These are phyloP conservation scores for Vitis rupestris DNA, from an alignment of 164 flowering plant species.

Conservation along the genomic window DNA sequence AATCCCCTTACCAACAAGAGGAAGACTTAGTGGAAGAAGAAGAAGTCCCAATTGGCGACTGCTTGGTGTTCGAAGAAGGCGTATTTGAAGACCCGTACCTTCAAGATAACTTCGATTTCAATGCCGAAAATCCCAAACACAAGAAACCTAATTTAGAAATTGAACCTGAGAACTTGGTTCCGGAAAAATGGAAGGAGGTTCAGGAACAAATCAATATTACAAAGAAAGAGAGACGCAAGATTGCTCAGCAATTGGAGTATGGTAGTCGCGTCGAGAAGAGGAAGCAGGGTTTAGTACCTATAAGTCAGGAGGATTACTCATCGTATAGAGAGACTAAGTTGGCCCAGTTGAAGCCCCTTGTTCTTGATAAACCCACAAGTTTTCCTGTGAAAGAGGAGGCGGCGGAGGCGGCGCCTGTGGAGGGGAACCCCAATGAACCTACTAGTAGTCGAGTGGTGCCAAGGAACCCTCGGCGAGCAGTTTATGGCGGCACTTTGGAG, in stretches of 20 bases:
- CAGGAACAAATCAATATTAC: conserved; percentile 67
- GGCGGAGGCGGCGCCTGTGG: conserved; percentile 9
- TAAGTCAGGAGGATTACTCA: conserved; percentile 44
- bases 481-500: conserved; percentile 61
- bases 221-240: conserved; percentile 75
- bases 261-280: conserved; percentile 52
- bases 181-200: conserved; percentile 64
- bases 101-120: conserved; percentile 5
- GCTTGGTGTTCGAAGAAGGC: conserved; percentile 83
- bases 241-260: conserved; percentile 60
- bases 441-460: conserved; percentile 51
- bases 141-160: conserved; percentile 7
- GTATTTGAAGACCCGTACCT: conserved; percentile 72
- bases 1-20: conserved; percentile 6
- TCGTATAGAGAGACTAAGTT: conserved; percentile 44
- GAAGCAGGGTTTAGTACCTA: conserved; percentile 27
- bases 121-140: not conserved
- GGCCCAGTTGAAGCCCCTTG: conserved; percentile 57
- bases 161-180: conserved; percentile 53
- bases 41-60: conserved; percentile 62
- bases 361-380: conserved; percentile 53
- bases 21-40: conserved; percentile 50
- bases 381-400: conserved; percentile 17
- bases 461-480: conserved; percentile 73
- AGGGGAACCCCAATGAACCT: conserved; percentile 8